Evolutionary conservation across 164 flowering plant genomes (phyloP), one percentile per base, ranked within the genome.

Genomic region (Stephania japonica): DNA sequence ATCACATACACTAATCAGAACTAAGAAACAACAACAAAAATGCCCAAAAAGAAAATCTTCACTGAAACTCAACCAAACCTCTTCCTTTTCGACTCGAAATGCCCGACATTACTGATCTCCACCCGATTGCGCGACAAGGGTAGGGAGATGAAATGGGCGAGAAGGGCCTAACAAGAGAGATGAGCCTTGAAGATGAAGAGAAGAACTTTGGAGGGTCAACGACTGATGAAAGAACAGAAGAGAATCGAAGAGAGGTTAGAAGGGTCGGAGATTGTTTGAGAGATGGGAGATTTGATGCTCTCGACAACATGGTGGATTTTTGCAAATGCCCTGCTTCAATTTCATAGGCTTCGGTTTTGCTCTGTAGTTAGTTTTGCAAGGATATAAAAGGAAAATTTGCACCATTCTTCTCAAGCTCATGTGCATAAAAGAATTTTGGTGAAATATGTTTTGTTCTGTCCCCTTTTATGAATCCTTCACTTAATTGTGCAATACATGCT

Each of bases 251-350:
- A 47, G 61, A 71, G 70, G 21, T 59, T n/a, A 70, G 19, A 43
- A 79, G 62, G n/a, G 68, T 78, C 41, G 86, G 76, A 16, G 86
- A 72, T 67, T 9, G 42, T 19, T 77, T 66, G 25, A 75, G 12
- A 65, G 77, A 77, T 42, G 78, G 74, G 59, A 80, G 56, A 71
- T 73, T 68, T 50, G 79, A 67, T 10, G 80, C 77, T 73, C 82
- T 76, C n/a, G 80, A 65, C 85, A 83, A 65, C 85, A 78, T 80
- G 24, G 38, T 14, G 18, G n/a, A 7, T 16, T n/a, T 4, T n/a
- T 4, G 44, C 3, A 47, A 47, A 47, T 47, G 53, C 53, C 1
- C 11, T 9, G 62, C 62, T 56, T 3, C 62, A 53, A 53, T 19
- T 53, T 53, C 4, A 53, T 3, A 53, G 38, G 38, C 38, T 32